Conservation (phyloP, 2,329 filamentous ascomycete genomes). For the Paecilomyces sp. region DNA sequence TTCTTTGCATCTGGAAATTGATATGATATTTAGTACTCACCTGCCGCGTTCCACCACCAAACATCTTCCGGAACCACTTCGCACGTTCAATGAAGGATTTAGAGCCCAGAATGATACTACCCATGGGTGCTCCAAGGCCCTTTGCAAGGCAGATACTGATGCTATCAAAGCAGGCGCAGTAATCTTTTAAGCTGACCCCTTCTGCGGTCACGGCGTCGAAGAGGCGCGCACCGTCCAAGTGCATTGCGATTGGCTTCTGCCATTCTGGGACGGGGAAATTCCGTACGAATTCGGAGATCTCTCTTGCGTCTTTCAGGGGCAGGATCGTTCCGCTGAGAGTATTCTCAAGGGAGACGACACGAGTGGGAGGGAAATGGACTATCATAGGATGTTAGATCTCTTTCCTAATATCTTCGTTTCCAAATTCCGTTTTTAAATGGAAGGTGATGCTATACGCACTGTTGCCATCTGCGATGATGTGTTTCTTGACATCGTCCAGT, state of each 20-base stretch:
- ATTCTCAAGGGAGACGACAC: conserved; percentile 22
- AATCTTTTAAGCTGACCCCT: conserved; percentile 18
- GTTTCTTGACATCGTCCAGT: conserved; percentile 23
- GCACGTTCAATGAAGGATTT: conserved; percentile 20
- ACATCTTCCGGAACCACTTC: conserved; percentile 23
- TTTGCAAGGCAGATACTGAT: conserved; percentile 27
- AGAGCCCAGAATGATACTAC: conserved; percentile 22
- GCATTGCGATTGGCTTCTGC: conserved; percentile 19
- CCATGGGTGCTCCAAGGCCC: conserved; percentile 25
- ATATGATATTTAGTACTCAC: conserved; percentile 4
- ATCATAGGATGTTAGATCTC: not conserved
- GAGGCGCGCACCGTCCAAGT: conserved; percentile 24
- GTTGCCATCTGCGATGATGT: conserved; percentile 19
- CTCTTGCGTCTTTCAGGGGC: conserved; percentile 18
- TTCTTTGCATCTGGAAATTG: not conserved
- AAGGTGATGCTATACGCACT: conserved; percentile 7
- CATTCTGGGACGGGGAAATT: conserved; percentile 15
- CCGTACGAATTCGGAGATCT: conserved; percentile 21
- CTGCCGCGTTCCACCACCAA: conserved; percentile 26
- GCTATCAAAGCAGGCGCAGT: conserved; percentile 24
- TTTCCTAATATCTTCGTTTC: not conserved
- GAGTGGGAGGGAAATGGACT: conserved; percentile 23
- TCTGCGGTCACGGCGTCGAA: conserved; percentile 21
- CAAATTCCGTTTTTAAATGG: not conserved
- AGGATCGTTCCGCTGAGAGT: conserved; percentile 20